Percentiles rank a stretch among this genome's conserved stretches.
Evolutionary conservation across 2,329 filamentous ascomycete genomes (phyloP).

Genomic region (Fusarium pseudograminearum): DNA sequence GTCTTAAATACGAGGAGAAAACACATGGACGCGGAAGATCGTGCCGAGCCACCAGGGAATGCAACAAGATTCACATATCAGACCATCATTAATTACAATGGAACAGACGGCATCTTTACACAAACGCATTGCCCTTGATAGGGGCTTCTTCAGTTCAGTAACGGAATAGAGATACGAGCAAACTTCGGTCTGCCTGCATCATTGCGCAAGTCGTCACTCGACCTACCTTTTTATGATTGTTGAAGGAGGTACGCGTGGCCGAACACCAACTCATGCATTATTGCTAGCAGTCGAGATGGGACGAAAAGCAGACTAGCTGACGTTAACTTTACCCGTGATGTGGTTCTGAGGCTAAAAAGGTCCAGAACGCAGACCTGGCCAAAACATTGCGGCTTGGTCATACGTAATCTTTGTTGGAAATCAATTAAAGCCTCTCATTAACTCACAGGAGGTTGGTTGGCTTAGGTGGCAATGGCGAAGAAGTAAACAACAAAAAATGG

Average conservation of each 20-base stretch:
- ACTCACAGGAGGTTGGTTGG: constrained; percentile 4
- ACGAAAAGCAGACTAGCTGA: constrained; percentile 6
- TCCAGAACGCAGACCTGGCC: constrained; percentile 5
- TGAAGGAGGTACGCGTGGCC: constrained; percentile 17
- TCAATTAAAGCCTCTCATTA: neutral
- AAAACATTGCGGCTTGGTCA: neutral
- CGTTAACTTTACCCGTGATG: constrained; percentile 4
- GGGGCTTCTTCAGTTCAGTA: constrained; percentile 4
- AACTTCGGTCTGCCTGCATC: constrained; percentile 1
- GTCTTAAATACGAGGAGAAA: constrained; percentile 11
- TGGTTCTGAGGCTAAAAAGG: constrained; percentile 18
- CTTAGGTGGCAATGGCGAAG: neutral
- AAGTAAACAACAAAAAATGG: neutral
- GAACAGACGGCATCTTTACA: constrained; percentile 10
- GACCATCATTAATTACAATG: constrained; percentile 5
- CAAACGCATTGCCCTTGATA: neutral
- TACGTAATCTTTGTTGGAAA: constrained; percentile 2
- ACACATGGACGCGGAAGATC: constrained; percentile 16
- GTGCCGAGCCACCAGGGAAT: constrained; percentile 31
- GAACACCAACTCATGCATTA: constrained; percentile 1
- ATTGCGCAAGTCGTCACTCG: neutral
- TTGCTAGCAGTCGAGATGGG: constrained; percentile 3
- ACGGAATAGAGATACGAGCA: neutral
- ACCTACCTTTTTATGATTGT: constrained; percentile 1
- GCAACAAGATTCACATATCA: constrained; percentile 21